Percentiles rank a stretch among this genome's conserved stretches.
Evolutionary conservation across 2,329 filamentous ascomycete species (phyloP).

Genomic region (Pseudogymnoascus sp.): DNA sequence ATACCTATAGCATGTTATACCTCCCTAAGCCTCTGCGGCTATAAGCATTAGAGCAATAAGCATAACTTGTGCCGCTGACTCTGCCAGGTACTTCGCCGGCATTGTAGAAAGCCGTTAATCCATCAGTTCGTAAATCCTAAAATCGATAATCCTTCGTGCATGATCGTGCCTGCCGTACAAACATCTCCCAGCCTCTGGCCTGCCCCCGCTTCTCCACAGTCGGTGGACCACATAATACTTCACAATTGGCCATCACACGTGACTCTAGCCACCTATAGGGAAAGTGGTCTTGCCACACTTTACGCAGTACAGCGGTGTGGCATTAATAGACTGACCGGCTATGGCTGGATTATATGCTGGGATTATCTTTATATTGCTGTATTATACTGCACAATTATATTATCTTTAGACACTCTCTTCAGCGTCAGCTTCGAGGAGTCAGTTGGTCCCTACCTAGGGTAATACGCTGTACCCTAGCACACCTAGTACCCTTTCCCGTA

Average conservation of each 20-base stretch:
- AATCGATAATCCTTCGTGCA: background rate
- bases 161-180: background rate
- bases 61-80: background rate
- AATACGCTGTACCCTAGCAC: background rate
- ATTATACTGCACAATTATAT: background rate
- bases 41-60: background rate
- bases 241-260: background rate
- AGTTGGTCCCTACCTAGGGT: background rate
- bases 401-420: background rate
- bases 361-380: background rate
- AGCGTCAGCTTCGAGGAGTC: background rate
- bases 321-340: background rate
- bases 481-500: background rate
- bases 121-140: background rate
- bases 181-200: background rate
- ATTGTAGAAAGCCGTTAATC: background rate
- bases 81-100: background rate
- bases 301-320: no score
- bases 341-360: background rate
- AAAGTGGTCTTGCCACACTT: background rate
- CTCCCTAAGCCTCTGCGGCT: background rate
- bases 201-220: slow-evolving; percentile 1
- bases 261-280: background rate
- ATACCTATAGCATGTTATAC: background rate
- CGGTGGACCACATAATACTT: background rate